Evolutionary conservation across 2,329 filamentous ascomycete species (phyloP), one percentile per base, ranked within the genome.

Genomic region (Epichloe sibirici): DNA sequence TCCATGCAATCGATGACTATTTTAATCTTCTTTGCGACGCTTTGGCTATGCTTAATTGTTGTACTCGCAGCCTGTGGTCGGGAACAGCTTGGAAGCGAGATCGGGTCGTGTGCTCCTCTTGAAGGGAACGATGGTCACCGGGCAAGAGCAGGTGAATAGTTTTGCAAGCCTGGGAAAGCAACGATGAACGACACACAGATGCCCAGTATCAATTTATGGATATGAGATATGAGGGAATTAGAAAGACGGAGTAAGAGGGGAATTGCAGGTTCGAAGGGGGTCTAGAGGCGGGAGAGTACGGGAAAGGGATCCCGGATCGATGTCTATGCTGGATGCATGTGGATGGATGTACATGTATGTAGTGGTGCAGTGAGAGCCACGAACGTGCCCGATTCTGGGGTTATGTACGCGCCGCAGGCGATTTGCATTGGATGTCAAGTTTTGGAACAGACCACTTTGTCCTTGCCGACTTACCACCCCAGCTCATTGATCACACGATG

Each of bases 1-100:
- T 64, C 65, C 69, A 71, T 71, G 62, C 66, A 63, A 59, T 58
- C 40, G 34, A 48, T 13, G 37, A 12, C 42, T 15, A n/a, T 42
- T 17, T 45, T 11, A 25, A 25, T 17, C 15, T 34, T 31, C 4
- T 37, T 23, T 2, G n/a, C 25, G 44, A 31, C 12, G 6, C 17
- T 31, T 44, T 17, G 7, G 15, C 21, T 38, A 3, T 34, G n/a
- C 17, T 51, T 35, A 23, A n/a, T 15, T 31, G 44, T 47, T n/a
- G 43, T 31, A 31, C n/a, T 23, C 21, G 28, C 23, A 34, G n/a
- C 15, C 13, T 17, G 28, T 37, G 9, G 34, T 48, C 28, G 34
- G 34, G 43, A 17, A 12, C 17, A 35, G 28, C 23, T 34, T 37
- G 9, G 34, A 9, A 35, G 43, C 43, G 23, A 34, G 35, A 51